These are phyloP conservation scores for Ophiocytium majus DNA, from an alignment of 352 stramenopile genomes.

Conservation along the genomic window DNA sequence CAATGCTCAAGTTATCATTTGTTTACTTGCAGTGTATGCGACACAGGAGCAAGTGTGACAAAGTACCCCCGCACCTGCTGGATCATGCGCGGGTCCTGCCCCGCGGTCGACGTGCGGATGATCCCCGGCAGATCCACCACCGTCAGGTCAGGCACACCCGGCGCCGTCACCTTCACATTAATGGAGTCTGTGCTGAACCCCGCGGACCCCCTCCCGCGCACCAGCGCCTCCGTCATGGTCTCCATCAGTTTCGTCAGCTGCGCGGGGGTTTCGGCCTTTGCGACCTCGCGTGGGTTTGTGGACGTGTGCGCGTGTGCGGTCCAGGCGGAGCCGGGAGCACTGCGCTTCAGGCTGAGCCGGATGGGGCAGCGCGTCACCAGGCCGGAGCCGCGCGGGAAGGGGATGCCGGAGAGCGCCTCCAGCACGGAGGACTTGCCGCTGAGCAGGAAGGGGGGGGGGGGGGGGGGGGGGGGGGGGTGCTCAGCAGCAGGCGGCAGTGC, in stretches of 20 bases:
- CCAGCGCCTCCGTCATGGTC: constrained; percentile 41
- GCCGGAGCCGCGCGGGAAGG: constrained; percentile 72
- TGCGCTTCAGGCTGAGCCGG: constrained; percentile 66
- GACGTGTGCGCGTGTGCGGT: constrained; percentile 48
- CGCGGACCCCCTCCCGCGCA: neutral
- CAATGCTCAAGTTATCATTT: too few species aligned
- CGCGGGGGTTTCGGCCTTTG: constrained; percentile 27
- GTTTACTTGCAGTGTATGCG: too few species aligned
- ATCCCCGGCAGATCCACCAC: constrained; percentile 74
- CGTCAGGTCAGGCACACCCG: constrained; percentile 70
- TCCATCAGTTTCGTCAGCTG: constrained; percentile 49
- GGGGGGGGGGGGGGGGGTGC: too few species aligned
- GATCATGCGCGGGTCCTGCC: constrained; percentile 70
- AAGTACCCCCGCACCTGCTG: constrained; percentile 57
- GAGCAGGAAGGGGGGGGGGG: neutral
- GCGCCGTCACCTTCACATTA: constrained; percentile 67
- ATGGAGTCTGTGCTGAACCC: constrained; percentile 73
- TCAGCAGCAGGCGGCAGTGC: too few species aligned
- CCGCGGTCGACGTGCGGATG: constrained; percentile 66
- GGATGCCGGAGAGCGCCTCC: constrained; percentile 71
- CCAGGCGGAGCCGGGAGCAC: constrained; percentile 32
- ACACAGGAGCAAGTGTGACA: too few species aligned
- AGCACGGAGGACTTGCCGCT: constrained; percentile 77
- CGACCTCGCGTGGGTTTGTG: constrained; percentile 30
- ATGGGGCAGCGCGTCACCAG: constrained; percentile 75